phyloP scores from a whole-genome alignment of 2,329 filamentous ascomycete genomes.

The Talaromyces marneffei region DNA sequence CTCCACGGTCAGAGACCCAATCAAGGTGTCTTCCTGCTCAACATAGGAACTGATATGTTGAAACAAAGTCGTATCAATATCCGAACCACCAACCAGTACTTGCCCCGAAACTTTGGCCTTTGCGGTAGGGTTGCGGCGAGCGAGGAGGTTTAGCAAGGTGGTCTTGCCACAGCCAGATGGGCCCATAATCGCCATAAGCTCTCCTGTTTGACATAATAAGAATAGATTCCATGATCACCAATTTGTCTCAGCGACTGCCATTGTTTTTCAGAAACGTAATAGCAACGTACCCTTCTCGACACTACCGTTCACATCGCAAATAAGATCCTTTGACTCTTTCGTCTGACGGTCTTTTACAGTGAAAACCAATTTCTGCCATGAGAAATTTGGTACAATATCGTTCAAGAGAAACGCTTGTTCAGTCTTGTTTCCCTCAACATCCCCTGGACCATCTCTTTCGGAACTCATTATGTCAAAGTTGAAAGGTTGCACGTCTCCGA shows the following conservation, averaged over 20 bases:
- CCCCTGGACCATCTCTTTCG: background rate
- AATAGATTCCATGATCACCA: background rate
- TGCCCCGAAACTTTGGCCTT: slow-evolving; percentile 50
- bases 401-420: slow-evolving; percentile 41
- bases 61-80: slow-evolving; percentile 51
- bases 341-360: slow-evolving; percentile 66
- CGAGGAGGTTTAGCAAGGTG: slow-evolving; percentile 74
- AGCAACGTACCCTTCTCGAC: slow-evolving; percentile 52
- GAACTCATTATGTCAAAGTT: background rate
- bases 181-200: slow-evolving; percentile 76
- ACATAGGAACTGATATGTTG: slow-evolving; percentile 68
- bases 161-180: slow-evolving; percentile 72
- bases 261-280: background rate
- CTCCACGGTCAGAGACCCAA: slow-evolving; percentile 71
- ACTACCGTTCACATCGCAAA: slow-evolving; percentile 58
- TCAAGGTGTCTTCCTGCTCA: slow-evolving; percentile 80
- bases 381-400: slow-evolving; percentile 56
- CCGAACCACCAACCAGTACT: slow-evolving; percentile 58
- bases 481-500: background rate
- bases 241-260: background rate
- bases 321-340: slow-evolving; percentile 57
- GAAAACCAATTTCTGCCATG: slow-evolving; percentile 63
- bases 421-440: slow-evolving; percentile 5
- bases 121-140: slow-evolving; percentile 53
- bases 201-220: slow-evolving; percentile 44